Evolutionary conservation across 106 monocot species (phyloP).

Genomic region (Iris macrosiphon): DNA sequence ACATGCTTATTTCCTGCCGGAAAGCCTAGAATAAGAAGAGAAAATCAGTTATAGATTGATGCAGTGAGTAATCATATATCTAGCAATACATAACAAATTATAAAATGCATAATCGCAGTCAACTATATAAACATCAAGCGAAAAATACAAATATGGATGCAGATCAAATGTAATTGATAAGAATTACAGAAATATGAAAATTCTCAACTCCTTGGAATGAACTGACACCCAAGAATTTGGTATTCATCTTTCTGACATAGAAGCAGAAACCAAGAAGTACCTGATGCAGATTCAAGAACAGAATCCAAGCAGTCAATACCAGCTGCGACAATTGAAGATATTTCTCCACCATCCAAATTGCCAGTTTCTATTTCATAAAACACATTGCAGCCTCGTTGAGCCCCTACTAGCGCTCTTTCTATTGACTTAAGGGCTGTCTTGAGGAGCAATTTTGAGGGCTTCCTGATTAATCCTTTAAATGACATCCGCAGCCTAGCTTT

Average conservation of each 20-base stretch:
- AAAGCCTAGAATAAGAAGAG: slow-evolving; percentile 14
- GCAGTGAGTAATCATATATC: not conserved
- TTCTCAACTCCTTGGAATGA: no score
- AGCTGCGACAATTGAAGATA: slow-evolving; percentile 63
- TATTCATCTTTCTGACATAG: no score
- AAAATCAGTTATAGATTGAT: not conserved
- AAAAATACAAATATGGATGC: no score
- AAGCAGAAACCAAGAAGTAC: slow-evolving; percentile 18
- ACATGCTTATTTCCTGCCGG: slow-evolving; percentile 47
- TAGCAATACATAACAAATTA: not conserved
- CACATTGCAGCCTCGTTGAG: slow-evolving; percentile 23
- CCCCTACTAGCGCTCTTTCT: slow-evolving; percentile 61
- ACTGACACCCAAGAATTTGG: no score
- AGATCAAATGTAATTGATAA: no score
- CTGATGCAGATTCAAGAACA: slow-evolving; percentile 66
- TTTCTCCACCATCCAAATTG: slow-evolving; percentile 44
- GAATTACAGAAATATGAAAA: no score
- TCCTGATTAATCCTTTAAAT: slow-evolving; percentile 43
- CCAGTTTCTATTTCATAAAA: slow-evolving; percentile 51
- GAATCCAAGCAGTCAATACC: slow-evolving; percentile 72
- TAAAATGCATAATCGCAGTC: not conserved
- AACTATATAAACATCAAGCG: no score
- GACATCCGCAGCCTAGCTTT: slow-evolving; percentile 60
- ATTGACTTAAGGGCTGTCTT: slow-evolving; percentile 44
- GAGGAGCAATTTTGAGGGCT: slow-evolving; percentile 24